Evolutionary conservation across 2,329 filamentous ascomycete species (phyloP).

Genomic region (Cercospora sp.): DNA sequence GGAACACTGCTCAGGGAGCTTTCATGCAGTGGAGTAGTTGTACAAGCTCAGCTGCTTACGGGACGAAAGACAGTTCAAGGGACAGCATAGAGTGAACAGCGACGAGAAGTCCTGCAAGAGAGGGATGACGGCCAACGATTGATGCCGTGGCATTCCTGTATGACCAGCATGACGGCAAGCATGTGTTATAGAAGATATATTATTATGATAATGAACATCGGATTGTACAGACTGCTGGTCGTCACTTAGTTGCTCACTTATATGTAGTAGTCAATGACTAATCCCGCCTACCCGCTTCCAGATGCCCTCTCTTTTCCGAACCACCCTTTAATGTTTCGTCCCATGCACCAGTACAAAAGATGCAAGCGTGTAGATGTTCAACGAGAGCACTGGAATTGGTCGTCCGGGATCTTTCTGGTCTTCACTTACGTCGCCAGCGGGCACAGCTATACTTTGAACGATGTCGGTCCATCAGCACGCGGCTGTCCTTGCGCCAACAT

Average conservation of each 20-base stretch:
- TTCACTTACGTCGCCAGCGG: slow-evolving; percentile 26
- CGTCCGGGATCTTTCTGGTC: slow-evolving; percentile 29
- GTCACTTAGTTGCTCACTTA: not conserved
- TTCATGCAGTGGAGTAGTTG: not conserved
- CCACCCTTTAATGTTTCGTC: not conserved
- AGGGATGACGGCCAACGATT: not conserved
- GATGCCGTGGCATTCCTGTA: not conserved
- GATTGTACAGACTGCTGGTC: not conserved
- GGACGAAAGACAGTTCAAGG: not conserved
- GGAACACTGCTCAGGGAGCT: not conserved
- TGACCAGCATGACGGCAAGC: not conserved
- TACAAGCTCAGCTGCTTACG: not conserved
- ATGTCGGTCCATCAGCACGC: slow-evolving; percentile 19
- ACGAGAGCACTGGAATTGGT: slow-evolving; percentile 30
- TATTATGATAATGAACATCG: not conserved
- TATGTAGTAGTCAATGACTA: not conserved
- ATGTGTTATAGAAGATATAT: slow-evolving; percentile 1
- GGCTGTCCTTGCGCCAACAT: slow-evolving; percentile 17
- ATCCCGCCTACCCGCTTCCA: not conserved
- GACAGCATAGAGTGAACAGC: not conserved
- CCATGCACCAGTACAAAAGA: slow-evolving; percentile 2
- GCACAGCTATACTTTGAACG: slow-evolving; percentile 21
- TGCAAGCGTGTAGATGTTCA: slow-evolving; percentile 29
- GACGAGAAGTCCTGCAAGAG: not conserved
- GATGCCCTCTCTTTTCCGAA: not conserved